Evolutionary conservation across 2,329 filamentous ascomycete genomes (phyloP), one percentile per base, ranked within the genome.

Genomic region (Botrytis squamosa): DNA sequence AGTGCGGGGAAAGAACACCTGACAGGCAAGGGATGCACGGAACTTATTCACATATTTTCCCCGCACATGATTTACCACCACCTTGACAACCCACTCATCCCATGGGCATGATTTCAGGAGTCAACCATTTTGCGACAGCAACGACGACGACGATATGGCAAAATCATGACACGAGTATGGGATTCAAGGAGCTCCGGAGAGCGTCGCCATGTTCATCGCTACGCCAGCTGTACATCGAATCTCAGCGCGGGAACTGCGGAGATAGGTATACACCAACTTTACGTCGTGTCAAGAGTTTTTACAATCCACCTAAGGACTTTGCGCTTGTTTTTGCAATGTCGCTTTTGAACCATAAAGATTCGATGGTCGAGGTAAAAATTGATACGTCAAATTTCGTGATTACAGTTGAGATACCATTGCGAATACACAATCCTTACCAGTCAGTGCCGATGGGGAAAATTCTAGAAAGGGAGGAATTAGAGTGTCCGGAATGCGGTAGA

Each of bases 211-310:
- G 71, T 46, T 69, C 71, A 38, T 72, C 71, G 29, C 63, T 72
- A 20, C 71, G 68, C 29, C 52, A 68, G 46, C 52, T 59, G 9
- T 72, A 72, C 52, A 68, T 44, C 40, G 22, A 72, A 59, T 60
- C 71, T 62, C 42, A 44, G 38, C 66, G 36, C 49, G 66, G 66
- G 25, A 69, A 57, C 18, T 42, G n/a, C 49, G 66, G 66, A 42
- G 49, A 70, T 60, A 25, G 55, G 20, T 63, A 62, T 38, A 44
- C 52, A 46, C 68, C 68, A 36, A 62, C 55, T 46, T 70, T 70
- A 62, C 68, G 68, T 29, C 68, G 68, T 36, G 64, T 69, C 49
- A 72, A 72, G 65, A 72, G 49, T 52, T 72, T 72, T 42, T 72
- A 69, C 42, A 42, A 46, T 40, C 42, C 63, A 38, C 71, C 62